Base-by-base conservation (phyloP, 2,329 filamentous ascomycete genomes). In the Sporothrix dimorphospora region DNA sequence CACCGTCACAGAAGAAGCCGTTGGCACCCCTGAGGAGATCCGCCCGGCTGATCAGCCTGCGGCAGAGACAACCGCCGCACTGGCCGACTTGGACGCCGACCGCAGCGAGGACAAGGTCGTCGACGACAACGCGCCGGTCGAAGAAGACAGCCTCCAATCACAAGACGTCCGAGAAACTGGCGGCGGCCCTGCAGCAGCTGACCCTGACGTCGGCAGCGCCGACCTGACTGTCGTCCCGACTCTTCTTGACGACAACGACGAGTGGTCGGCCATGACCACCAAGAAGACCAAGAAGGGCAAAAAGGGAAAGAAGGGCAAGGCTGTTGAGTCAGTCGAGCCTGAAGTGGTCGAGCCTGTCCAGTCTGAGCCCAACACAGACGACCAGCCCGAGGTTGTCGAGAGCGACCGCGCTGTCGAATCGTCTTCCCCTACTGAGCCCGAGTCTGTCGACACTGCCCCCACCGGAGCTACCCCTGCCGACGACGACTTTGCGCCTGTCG, bases 181-280 rank as follows among this genome's bases (percentile, higher is more conserved):
- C 70, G 40, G 55, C 65, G 19, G 72, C 72, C 19, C 49, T 73
- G 57, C 72, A 72, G 66, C 70, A 70, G 70, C 30, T 72, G 70
- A 73, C 57, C 12, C 42, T 73, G 72, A 59, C 30, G 38, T 51
- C 61, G 40, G 38, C 57, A 61, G 47, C 27, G 34, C 55, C 16
- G 49, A 53, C 47, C 16, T 38, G 45, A 51, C 24, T 3, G 40
- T 19, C 7, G 11, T 8, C 16, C 19, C 47, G n/a, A n/a, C 47
- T 2, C 19, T 16, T 19, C 12, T 9, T 4, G 16, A 61, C 14
- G 59, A 61, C n/a, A 34, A 45, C 51, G 40, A 67, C 40, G 40
- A 57, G 24, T 24, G 38, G 70, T 16, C 24, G 7, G 47, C 61
- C 12, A 57, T 30, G 34, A 38, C 34, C 1, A 47, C 61, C 1